Evolutionary conservation across 2,329 filamentous ascomycete species (phyloP), one percentile per base, ranked within the genome.

Genomic region (Neoscytalidium dimidiatum): DNA sequence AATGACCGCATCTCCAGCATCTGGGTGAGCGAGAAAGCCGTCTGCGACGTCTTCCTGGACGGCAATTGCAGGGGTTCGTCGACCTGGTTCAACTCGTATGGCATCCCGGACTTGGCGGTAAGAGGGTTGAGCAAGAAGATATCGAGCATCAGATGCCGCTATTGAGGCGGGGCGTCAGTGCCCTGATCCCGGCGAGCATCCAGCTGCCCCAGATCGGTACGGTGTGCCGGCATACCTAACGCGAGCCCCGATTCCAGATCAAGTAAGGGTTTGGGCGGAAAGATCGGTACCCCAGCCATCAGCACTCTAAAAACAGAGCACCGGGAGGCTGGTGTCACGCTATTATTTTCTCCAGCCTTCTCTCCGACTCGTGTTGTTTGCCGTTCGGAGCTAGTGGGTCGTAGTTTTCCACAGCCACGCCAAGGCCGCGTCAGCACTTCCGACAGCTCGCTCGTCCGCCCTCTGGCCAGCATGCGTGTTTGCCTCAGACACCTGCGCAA

Each of bases 401-500:
- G 23, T 33, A 11, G 26, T 14, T 43, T 46, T 46, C 28, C 56
- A 46, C 56, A 33, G 56, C 41, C 56, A 60, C 56, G 56, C 56
- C 56, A 60, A 60, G 56, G 56, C 38, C 56, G 56, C 56, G 56
- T 60, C 56, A 60, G 26, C 56, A 35, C 53, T 58, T 23, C 33
- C 56, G 56, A 60, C 56, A n/a, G 26, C 33, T 9, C 38, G n/a
- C 56, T 31, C 38, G 38, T 60, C 41, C 21, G 19, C 56, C 21
- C 14, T 21, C 52, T 38, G 41, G 23, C 19, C 52, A 41, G 11
- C 17, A 38, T 13, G 13, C 52, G 17, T 46, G 56, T 33, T 46
- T 46, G 56, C 23, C 19, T n/a, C 28, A 19, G 23, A 60, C 21
- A 46, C 33, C 21, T 7, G 28, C 56, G 56, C 38, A 46, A 33